Evolutionary conservation across 345 rosid species (phyloP), one percentile per base, ranked within the genome.

Genomic region (Brassica cretica): DNA sequence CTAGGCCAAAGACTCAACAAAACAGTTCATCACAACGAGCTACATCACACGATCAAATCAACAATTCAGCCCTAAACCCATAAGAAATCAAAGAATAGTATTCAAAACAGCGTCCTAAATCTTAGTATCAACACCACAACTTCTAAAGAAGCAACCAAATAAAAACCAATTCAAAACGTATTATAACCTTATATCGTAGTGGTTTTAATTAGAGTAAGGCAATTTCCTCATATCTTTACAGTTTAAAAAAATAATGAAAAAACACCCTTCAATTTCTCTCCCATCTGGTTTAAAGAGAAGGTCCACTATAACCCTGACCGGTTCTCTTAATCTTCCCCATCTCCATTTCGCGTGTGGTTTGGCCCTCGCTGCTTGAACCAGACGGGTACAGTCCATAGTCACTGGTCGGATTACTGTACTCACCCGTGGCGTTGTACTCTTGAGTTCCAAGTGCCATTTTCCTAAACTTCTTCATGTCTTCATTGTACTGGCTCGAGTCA

Each of bases 301-400:
- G 60, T 53, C 60, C 60, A 53, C 60, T 53, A 53, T 53, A 53
- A 53, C 60, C 93, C 80, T 68, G 80, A 68, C 85, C 75, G 5
- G 82, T 19, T 64, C 60, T 53, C 24, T 85, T 89, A 82, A 83
- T 51, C 81, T 82, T 88, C 56, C 87, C 81, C 91, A 86, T 86
- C 87, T 93, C 96, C 89, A 85, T 87, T 75, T 91, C 91, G 8
- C 88, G 72, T 64, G 93, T 91, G 58, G 64, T 80, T 68, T 86
- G 89, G 39, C 85, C 91, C 30, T 89, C 96, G 0, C 88, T 83
- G 85, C 97, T 93, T 2, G 97, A 89, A n/a, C 96, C 93, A 0
- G 93, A 91, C 30, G 92, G 93, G 71, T 87, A 33, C 61, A 84
- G 60, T 4, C 94, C 92, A 12, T 53, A 53, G 60, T 84, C 94